phyloP scores from a whole-genome alignment of 2,329 filamentous ascomycete genomes.

The Neofusicoccum laricinum region DNA sequence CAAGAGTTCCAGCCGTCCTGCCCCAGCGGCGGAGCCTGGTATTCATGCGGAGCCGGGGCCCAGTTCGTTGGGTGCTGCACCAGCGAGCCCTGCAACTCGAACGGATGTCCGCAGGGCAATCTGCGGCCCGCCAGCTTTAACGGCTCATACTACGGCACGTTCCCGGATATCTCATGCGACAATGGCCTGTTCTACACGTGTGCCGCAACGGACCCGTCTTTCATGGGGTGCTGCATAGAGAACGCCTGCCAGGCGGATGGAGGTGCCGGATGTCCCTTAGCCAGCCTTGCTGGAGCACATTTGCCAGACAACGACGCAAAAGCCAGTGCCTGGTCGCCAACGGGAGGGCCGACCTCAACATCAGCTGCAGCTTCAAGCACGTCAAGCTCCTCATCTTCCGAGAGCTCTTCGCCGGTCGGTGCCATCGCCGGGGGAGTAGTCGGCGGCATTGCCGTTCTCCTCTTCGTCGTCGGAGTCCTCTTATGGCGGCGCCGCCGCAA shows the following conservation, averaged over 20 bases:
- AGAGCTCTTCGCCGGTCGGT: slow-evolving; percentile 18
- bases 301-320: slow-evolving; percentile 25
- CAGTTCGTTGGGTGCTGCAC: slow-evolving; percentile 43
- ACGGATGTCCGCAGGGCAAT: slow-evolving; percentile 34
- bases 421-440: slow-evolving; percentile 29
- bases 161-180: slow-evolving; percentile 33
- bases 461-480: slow-evolving; percentile 24
- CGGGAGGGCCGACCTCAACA: slow-evolving; percentile 8
- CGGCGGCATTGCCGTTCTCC: slow-evolving; percentile 25
- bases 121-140: slow-evolving; percentile 35
- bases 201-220: slow-evolving; percentile 24
- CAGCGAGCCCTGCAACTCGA: slow-evolving; percentile 33
- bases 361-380: slow-evolving; percentile 6
- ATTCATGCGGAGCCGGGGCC: slow-evolving; percentile 30
- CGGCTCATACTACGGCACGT: slow-evolving; percentile 27
- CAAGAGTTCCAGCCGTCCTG: slow-evolving; percentile 31
- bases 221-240: slow-evolving; percentile 39
- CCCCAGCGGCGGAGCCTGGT: slow-evolving; percentile 33
- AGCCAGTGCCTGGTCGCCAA: slow-evolving; percentile 21
- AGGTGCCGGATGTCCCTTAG: slow-evolving; percentile 26
- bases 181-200: slow-evolving; percentile 37
- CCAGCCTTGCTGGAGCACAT: slow-evolving; percentile 26
- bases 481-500: not conserved
- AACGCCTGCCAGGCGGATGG: slow-evolving; percentile 30
- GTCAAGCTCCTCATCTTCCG: not conserved